Evolutionary conservation across 1,284 basidiomycete species (phyloP), one percentile per base, ranked within the genome.

Genomic region (Cutaneotrichosporon mucoides): DNA sequence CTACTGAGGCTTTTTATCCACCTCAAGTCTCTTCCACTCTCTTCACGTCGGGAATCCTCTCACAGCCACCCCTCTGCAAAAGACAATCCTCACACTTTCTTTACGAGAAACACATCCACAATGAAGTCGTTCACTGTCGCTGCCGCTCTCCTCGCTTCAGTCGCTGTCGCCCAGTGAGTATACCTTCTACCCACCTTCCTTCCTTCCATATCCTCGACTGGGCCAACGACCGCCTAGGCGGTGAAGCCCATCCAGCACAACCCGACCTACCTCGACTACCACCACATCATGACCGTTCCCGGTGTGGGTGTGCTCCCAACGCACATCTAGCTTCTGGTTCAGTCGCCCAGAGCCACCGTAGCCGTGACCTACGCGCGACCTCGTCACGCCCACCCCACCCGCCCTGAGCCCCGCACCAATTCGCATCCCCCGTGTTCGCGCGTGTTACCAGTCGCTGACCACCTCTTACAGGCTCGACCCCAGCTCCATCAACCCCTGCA

Each of bases 81-180:
- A 40, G 9, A 40, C 38, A 8, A 40, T 9, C 38, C 38, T 40
- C 38, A 9, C 48, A 34, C 35, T 35, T 35, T 49, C 47, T 24
- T 43, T 46, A 24, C 42, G 37, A 43, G 24, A 24, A 24, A 24
- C 24, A 24, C 24, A 24, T 24, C 24, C 24, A 58, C 49, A 55
- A 60, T 60, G 58, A 60, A 60, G 58, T 50, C 16, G 44, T 44
- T 47, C 54, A 42, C 40, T 24, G 24, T 24, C 44, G 49, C 48
- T 38, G 53, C 43, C 48, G 49, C 48, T 44, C 48, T 43, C 38
- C 53, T 52, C 54, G 48, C 48, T 24, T 13, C 53, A 35, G 53
- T 50, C 49, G 58, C 50, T 33, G 41, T 44, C 38, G 58, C 58
- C 49, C 58, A 60, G 58, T 53, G 34, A 53, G 38, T 24, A 33